Conservation (phyloP, 192 early-diverging fungal genomes). For the Gryganskiella cystojenkinii region DNA sequence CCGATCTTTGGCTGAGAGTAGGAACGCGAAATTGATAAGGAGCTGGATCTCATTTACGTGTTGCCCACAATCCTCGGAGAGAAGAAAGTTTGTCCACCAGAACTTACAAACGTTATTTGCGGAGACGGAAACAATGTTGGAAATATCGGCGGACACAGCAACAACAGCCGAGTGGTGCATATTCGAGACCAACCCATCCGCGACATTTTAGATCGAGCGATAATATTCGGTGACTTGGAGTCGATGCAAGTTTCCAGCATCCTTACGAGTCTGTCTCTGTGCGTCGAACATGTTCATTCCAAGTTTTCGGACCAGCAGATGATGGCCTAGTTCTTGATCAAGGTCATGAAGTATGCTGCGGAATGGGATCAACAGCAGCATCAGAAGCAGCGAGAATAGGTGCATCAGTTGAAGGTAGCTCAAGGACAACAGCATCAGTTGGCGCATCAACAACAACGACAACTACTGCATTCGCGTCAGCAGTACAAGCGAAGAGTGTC, state of each 20-base stretch:
- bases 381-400: slow-evolving; percentile 22
- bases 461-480: slow-evolving; percentile 6
- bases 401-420: not conserved
- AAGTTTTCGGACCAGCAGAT: slow-evolving; percentile 58
- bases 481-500: slow-evolving; percentile 2
- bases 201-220: slow-evolving; percentile 63
- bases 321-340: slow-evolving; percentile 51
- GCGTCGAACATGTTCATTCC: slow-evolving; percentile 64
- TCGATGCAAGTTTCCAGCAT: slow-evolving; percentile 60
- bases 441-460: slow-evolving; percentile 14
- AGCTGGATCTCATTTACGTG: slow-evolving; percentile 65
- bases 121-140: not conserved
- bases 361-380: slow-evolving; percentile 55
- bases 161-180: slow-evolving; percentile 39
- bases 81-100: slow-evolving; percentile 56
- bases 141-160: not conserved
- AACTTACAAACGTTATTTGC: slow-evolving; percentile 29
- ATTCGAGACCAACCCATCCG: slow-evolving; percentile 67
- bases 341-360: slow-evolving; percentile 53
- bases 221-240: slow-evolving; percentile 55
- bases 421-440: slow-evolving; percentile 16
- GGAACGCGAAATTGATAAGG: slow-evolving; percentile 50
- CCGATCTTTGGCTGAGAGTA: slow-evolving; percentile 49
- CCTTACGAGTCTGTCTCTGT: slow-evolving; percentile 60
- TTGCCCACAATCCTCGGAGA: slow-evolving; percentile 59